Evolutionary conservation across 1,139 yeast genomes (phyloP).

Genomic region (Meyerozyma guilliermondii): DNA sequence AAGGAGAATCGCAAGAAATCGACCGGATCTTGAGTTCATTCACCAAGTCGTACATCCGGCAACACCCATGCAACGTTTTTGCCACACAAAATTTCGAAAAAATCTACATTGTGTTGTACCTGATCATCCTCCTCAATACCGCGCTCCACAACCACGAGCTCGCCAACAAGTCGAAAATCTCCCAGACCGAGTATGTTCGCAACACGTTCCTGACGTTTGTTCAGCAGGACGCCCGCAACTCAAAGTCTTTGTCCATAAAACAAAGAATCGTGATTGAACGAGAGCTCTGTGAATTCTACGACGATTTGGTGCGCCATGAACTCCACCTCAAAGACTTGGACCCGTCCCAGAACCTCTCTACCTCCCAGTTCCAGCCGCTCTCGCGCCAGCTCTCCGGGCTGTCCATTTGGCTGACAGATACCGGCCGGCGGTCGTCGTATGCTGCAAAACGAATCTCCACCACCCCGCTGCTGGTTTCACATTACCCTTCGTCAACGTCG

Average conservation of each 20-base stretch:
- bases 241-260: constrained; percentile 29
- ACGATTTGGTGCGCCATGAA: constrained; percentile 33
- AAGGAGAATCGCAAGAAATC: constrained; percentile 81
- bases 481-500: constrained; percentile 11
- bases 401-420: constrained; percentile 39
- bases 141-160: constrained; percentile 54
- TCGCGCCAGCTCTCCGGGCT: constrained; percentile 28
- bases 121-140: constrained; percentile 68
- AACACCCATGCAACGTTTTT: constrained; percentile 47
- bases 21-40: constrained; percentile 70
- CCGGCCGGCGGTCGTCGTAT: constrained; percentile 23
- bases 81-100: constrained; percentile 52
- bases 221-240: constrained; percentile 28
- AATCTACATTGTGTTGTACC: constrained; percentile 69
- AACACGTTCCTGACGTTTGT: constrained; percentile 47
- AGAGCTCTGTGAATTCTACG: constrained; percentile 39
- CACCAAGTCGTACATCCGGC: constrained; percentile 59
- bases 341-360: neutral
- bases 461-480: constrained; percentile 26
- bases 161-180: constrained; percentile 35
- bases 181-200: constrained; percentile 47
- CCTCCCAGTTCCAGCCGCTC: constrained; percentile 11
- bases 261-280: constrained; percentile 40
- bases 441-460: constrained; percentile 29
- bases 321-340: constrained; percentile 26